Conservation (phyloP, 2,329 filamentous ascomycete genomes). For the Ceratocystis diversiconidia region DNA sequence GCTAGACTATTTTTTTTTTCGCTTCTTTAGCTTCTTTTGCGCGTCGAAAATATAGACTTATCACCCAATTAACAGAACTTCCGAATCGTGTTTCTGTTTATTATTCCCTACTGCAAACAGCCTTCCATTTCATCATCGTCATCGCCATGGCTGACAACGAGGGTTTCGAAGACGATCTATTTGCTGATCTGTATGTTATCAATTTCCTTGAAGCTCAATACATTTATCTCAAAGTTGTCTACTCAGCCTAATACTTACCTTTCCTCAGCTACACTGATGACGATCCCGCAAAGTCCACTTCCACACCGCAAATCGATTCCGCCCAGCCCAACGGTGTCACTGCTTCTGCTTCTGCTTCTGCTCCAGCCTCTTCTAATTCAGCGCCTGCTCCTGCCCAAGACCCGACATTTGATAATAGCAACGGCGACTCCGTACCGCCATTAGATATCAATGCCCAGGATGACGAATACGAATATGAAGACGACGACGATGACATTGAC, state of each 20-base stretch:
- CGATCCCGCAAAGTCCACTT: constrained; percentile 19
- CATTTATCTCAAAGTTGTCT: not conserved
- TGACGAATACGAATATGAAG: constrained; percentile 32
- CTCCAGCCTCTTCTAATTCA: not conserved
- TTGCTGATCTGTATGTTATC: constrained; percentile 73
- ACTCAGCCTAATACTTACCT: not conserved
- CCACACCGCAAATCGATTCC: constrained; percentile 17
- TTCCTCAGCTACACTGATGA: constrained; percentile 19
- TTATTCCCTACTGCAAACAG: not conserved
- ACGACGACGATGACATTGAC: constrained; percentile 43
- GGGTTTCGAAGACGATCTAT: constrained; percentile 84
- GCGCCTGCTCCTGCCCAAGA: not conserved
- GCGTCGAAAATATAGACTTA: no score
- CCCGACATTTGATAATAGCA: constrained; percentile 21
- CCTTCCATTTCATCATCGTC: not conserved
- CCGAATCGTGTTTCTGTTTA: not conserved
- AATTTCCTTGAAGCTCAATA: not conserved
- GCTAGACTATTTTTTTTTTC: not conserved
- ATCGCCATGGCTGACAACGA: constrained; percentile 59
- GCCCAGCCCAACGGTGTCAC: not conserved
- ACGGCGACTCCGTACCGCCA: constrained; percentile 21
- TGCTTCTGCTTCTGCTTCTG: not conserved
- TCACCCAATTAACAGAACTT: no score
- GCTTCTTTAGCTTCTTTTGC: no score
- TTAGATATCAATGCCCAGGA: constrained; percentile 28